Percentiles rank a stretch among this genome's conserved stretches.
These are phyloP conservation scores for Neurospora intermedia DNA, from an alignment of 495 filamentous ascomycete genomes.

Conservation along the genomic window DNA sequence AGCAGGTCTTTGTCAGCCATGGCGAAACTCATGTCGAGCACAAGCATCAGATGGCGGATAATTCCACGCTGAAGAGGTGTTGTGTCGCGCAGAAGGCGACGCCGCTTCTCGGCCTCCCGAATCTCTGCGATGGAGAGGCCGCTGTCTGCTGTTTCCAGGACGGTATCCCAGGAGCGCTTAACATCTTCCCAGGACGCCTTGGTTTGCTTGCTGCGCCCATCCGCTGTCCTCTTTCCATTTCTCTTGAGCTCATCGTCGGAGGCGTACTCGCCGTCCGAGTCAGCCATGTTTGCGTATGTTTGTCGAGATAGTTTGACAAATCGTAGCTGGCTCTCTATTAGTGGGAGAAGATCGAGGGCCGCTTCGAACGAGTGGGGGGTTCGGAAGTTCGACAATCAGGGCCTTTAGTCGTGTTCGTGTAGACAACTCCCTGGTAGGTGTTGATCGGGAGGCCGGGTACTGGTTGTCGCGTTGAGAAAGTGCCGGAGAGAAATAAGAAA, in stretches of 20 bases:
- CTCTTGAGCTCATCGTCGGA: conserved; percentile 63
- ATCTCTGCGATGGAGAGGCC: conserved; percentile 25
- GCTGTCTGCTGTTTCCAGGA: conserved; percentile 34
- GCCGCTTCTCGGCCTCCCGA: conserved; percentile 37
- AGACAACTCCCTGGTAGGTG: not conserved
- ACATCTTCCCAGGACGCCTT: conserved; percentile 39
- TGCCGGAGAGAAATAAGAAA: not conserved
- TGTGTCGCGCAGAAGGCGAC: conserved; percentile 68
- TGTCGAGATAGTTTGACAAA: not conserved
- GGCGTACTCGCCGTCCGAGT: conserved; percentile 78
- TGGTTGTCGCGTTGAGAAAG: not conserved
- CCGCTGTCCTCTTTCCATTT: conserved; percentile 20
- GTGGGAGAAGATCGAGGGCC: not conserved
- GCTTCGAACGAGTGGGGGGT: not conserved
- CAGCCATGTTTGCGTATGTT: conserved; percentile 42
- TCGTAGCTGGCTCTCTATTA: not conserved
- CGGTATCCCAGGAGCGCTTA: conserved; percentile 37
- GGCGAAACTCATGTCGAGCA: conserved; percentile 85
- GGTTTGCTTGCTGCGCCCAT: conserved; percentile 11
- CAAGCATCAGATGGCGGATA: conserved; percentile 83
- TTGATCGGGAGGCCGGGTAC: not conserved
- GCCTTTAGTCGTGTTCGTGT: not conserved
- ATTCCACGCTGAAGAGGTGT: conserved; percentile 93
- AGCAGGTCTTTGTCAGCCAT: conserved; percentile 94
- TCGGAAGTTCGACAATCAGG: not conserved